A percentile compares a stretch with the other conserved stretches of the same genome.
Evolutionary conservation across 1,284 basidiomycete genomes (phyloP).

Genomic region (Chiua sp.): DNA sequence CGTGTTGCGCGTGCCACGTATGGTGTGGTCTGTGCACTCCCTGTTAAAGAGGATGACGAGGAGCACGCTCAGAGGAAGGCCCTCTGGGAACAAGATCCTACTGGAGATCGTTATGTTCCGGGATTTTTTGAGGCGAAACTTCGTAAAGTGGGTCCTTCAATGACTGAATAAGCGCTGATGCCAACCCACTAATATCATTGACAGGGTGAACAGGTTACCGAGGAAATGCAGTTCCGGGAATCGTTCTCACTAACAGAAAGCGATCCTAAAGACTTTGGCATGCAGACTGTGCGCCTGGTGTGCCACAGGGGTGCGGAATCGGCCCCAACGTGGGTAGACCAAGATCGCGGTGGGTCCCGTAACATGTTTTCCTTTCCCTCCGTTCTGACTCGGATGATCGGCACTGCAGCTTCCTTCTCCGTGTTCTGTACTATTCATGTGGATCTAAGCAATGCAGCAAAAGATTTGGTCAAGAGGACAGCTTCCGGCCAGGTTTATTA

Average conservation of each 20-base stretch:
- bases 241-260: conserved; percentile 5
- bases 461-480: background rate
- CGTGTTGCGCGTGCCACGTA: conserved; percentile 49
- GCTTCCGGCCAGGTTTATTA: conserved; percentile 1
- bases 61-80: conserved; percentile 5
- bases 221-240: conserved; percentile 4
- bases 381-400: background rate
- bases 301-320: conserved; percentile 9
- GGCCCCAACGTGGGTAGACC: conserved; percentile 13
- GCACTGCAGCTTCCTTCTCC: conserved; percentile 3
- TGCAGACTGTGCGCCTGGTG: conserved; percentile 2
- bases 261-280: conserved; percentile 4
- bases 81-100: conserved; percentile 10
- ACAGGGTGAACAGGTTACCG: background rate
- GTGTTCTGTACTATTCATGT: background rate
- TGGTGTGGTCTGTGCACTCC: conserved; percentile 5
- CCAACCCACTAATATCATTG: background rate
- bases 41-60: background rate
- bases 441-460: conserved; percentile 6
- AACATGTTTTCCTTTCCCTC: background rate
- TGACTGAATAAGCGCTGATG: background rate
- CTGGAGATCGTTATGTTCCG: conserved; percentile 9
- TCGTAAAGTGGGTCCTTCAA: background rate
- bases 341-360: conserved; percentile 6
- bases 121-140: conserved; percentile 8